A percentile compares a stretch with the other conserved stretches of the same genome.
phyloP scores from a whole-genome alignment of 768 basidiomycete species.

The Myochromella boudieri region DNA sequence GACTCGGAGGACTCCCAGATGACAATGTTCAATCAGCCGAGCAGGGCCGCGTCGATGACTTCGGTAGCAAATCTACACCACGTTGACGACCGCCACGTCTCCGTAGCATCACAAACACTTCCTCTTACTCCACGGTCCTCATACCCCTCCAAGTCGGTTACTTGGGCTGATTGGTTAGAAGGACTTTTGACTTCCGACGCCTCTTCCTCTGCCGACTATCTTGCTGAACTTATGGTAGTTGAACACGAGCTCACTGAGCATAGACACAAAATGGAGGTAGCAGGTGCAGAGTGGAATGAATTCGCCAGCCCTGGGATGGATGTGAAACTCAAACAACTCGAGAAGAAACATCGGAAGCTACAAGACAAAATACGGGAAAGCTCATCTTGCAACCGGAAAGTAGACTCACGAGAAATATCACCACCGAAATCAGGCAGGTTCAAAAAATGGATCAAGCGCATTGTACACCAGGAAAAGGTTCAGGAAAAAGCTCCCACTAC shows the following conservation, averaged over 20 bases:
- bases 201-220: slow-evolving; percentile 28
- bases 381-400: slow-evolving; percentile 20
- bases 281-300: slow-evolving; percentile 15
- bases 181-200: slow-evolving; percentile 25
- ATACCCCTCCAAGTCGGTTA: slow-evolving; percentile 11
- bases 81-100: slow-evolving; percentile 18
- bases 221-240: slow-evolving; percentile 26
- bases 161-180: slow-evolving; percentile 44
- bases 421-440: slow-evolving; percentile 45
- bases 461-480: slow-evolving; percentile 39
- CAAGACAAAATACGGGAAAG: slow-evolving; percentile 33
- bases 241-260: slow-evolving; percentile 28
- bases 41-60: slow-evolving; percentile 14
- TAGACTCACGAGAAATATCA: slow-evolving; percentile 23
- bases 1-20: slow-evolving; percentile 68
- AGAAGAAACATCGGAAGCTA: slow-evolving; percentile 41
- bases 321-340: slow-evolving; percentile 37
- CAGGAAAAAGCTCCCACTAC: slow-evolving; percentile 15
- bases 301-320: slow-evolving; percentile 26
- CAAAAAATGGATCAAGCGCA: slow-evolving; percentile 66
- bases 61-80: slow-evolving; percentile 13
- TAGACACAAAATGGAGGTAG: slow-evolving; percentile 16
- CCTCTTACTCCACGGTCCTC: slow-evolving; percentile 17
- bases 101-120: slow-evolving; percentile 29
- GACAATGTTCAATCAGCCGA: slow-evolving; percentile 39